phyloP scores from a whole-genome alignment of 169 alveolate genomes.

The Eimeria praecox region DNA sequence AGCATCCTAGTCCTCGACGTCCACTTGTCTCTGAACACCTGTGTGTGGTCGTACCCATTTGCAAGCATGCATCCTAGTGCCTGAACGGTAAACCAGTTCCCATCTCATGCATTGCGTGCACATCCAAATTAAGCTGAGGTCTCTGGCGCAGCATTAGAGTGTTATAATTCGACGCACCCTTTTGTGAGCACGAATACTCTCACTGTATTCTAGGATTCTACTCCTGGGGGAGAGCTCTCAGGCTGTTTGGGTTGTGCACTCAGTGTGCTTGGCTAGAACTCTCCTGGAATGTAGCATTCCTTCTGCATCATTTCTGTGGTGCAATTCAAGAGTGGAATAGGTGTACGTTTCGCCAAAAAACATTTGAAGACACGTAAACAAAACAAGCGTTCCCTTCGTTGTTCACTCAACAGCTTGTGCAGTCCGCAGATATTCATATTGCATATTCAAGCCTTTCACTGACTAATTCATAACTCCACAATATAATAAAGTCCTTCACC shows the following conservation, averaged over 20 bases:
- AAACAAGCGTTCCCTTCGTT: neutral
- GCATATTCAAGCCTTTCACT: neutral
- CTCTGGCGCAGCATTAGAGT: too few relatives aligned
- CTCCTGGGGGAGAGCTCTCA: neutral
- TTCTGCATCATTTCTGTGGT: neutral
- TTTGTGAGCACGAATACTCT: neutral
- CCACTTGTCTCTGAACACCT: neutral
- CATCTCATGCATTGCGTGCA: too few relatives aligned
- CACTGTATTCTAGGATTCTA: neutral
- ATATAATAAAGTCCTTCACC: neutral
- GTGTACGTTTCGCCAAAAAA: neutral
- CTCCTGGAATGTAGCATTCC: neutral
- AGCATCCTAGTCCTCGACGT: neutral
- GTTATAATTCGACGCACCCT: too few relatives aligned
- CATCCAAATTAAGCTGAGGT: too few relatives aligned
- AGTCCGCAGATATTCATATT: neutral
- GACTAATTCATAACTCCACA: neutral
- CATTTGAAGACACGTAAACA: neutral
- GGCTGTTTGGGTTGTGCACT: neutral
- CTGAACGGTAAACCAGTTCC: too few relatives aligned
- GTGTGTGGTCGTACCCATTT: too few relatives aligned
- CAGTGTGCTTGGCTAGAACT: neutral
- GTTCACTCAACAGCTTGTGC: neutral
- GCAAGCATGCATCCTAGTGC: too few relatives aligned
- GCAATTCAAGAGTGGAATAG: neutral